Evolutionary conservation across 441 rosid genomes (phyloP), one percentile per base, ranked within the genome.

Genomic region (Gossypium laxum): DNA sequence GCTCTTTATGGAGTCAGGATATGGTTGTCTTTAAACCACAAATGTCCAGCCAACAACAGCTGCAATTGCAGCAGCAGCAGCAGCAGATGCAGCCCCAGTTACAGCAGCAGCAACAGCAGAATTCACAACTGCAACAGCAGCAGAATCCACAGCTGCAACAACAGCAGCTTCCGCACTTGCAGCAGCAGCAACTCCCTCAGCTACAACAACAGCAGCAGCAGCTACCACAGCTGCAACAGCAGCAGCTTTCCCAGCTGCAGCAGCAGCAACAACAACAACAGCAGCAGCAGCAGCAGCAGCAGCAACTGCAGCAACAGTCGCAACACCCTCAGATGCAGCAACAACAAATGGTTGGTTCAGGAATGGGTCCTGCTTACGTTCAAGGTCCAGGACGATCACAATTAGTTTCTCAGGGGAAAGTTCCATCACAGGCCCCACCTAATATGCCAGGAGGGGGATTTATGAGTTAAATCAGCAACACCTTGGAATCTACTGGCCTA

Each of bases 11-110:
- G 52, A 61, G 72, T 22, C 84, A 93, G 96, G 98, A 94, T 83
- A 89, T 89, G 98, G 97, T 88, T 71, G 96, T 90, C 67, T 90
- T 89, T 76, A 90, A 87, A 82, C 97, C 98, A 0, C 97, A 91
- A 82, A 82, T 85, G 70, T 74, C 92, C 4, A 88, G 85, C 79
- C 96, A 76, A 1, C 81, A 74, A 26, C 52, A 85, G 80, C 97
- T 81, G 59, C 84, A 77, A 28, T 78, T 75, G n/a, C 87, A 68
- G 3, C 84, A 76, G 7, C 84, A 30, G 34, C 73, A 71, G 2
- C 84, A 75, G 55, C 86, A 82, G 54, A 52, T 62, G 64, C 87
- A 78, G 59, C 76, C 32, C 6, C 84, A 75, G 22, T 2, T 56
- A 4, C 61, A 56, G 61, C 61, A 56, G 45, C 78, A 59, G 52